Evolutionary conservation across 306 rosid genomes (phyloP), one percentile per base, ranked within the genome.

Genomic region (Quercus bicolor): DNA sequence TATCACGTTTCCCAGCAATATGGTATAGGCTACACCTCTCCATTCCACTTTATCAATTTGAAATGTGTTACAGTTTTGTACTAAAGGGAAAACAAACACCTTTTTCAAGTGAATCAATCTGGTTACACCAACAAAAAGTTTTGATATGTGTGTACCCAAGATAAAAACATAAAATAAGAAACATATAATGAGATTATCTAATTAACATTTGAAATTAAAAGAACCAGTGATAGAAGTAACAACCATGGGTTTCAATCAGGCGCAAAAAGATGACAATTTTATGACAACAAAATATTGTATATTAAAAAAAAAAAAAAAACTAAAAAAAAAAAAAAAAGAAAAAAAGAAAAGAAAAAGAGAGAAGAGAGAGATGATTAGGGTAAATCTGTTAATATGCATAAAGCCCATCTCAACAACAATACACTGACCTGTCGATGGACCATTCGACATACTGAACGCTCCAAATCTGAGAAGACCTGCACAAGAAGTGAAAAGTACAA

Each of bases 401-500:
- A 59, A 72, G 26, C 37, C 48, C 56, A 76, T 70, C 60, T 73
- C 53, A 80, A 83, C 72, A 40, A 75, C 59, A 62, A 26, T 79
- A 81, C 77, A 61, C 84, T 72, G 61, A 96, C 99, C 99, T 96
- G 98, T 71, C 83, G 90, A 78, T 96, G 99, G 81, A 91, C 90
- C 98, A 96, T 96, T 82, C 99, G 92, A 84, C 99, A 96, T 10
- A 88, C 96, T 72, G 99, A 91, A 37, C 97, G 87, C 91, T 96
- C 99, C 91, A 93, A 85, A 84, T 96, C 99, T 52, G 99, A 96
- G 53, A 96, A 88, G 77, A 96, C 94, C 97, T 96, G 92, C 84
- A 80, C 31, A 71, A 48, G 29, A 85, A 73, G 77, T 78, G 60
- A 65, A 6, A 78, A 70, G 66, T 64, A 78, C 34, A 70, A 79